Base-by-base conservation (phyloP, 2,329 filamentous ascomycete genomes). In the Fusarium siculi region DNA sequence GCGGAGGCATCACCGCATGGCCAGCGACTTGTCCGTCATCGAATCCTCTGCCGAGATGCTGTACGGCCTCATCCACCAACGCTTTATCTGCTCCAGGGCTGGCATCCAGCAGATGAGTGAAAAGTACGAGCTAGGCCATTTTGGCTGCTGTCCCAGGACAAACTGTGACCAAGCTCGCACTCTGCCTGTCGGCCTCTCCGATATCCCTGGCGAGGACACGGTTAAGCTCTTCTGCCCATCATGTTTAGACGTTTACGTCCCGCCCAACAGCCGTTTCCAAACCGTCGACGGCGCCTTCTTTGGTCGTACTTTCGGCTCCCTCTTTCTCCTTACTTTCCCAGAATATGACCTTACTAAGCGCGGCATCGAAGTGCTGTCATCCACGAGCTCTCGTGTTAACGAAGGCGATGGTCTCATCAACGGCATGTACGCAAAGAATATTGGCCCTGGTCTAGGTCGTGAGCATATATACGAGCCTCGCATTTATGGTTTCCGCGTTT, bases 31-130 rank as follows among this genome's bases (percentile, higher is more conserved):
- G 50, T 97, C 94, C 68, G 93, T 98, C 74, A 97, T 99, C 79
- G 96, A 99, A 85, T 97, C 93, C 74, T 97, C 95, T 2, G 96
- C 96, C n/a, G 96, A 99, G 85, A 92, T 98, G 85, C 91, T 99
- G 30, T 99, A 99, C 84, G 96, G 96, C 44, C 89, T 99, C 67
- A 99, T 99, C 82, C 96, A 99, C 84, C 96, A 98, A 83, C 93
- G 96, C 64, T 99, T 98, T 84, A 98, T 99, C 84, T 98, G 95
- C 79, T 98, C 95, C 30, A 90, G 96, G 66, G 94, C 94, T 5
- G 96, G 96, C 58, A 98, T 99, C 78, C 96, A 98, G 84, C 95
- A 98, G 82, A 99, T 99, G 96, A 94, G 95, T 72, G 96, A 99
- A 83, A 99, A 99, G 83, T 99, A 98, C 86, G 96, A 98, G 83